A percentile compares a stretch with the other conserved stretches of the same genome.
phyloP scores from a whole-genome alignment of 208 protist species.

The Wallacemonas collosoma region DNA sequence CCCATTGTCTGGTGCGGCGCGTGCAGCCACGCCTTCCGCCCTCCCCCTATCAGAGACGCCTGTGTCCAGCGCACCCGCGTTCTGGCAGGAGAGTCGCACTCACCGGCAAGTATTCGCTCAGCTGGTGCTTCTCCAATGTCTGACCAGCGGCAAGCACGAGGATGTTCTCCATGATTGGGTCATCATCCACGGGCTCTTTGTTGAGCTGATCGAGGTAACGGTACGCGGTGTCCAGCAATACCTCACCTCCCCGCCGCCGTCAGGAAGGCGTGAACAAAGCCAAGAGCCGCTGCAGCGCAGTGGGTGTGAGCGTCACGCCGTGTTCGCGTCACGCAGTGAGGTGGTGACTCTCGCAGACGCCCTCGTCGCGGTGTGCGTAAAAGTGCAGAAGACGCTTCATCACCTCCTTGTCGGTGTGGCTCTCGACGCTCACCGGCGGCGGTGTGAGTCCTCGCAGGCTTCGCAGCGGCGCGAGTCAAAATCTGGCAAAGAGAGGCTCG shows the following conservation, averaged over 20 bases:
- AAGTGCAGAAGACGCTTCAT: constrained; percentile 60
- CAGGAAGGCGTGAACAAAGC: too few species aligned
- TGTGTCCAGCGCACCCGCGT: too few species aligned
- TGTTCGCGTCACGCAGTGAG: background rate
- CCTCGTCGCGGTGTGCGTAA: constrained; percentile 54
- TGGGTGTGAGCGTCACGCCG: background rate
- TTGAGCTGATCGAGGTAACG: background rate
- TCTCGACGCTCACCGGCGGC: constrained; percentile 37
- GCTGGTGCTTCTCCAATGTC: constrained; percentile 48
- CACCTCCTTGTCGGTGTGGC: constrained; percentile 48
- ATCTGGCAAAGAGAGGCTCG: background rate
- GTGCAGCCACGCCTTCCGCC: too few species aligned
- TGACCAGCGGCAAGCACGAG: constrained; percentile 56
- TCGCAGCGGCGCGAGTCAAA: background rate
- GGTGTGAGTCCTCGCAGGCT: background rate
- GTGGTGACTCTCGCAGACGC: constrained; percentile 36
- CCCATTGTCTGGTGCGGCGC: too few species aligned
- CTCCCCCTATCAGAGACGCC: too few species aligned
- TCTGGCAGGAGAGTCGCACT: too few species aligned
- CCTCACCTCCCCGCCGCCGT: too few species aligned
- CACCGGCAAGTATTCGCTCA: constrained; percentile 2
- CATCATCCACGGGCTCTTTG: constrained; percentile 25
- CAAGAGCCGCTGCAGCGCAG: too few species aligned
- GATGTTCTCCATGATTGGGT: constrained; percentile 64
- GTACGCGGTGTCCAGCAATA: background rate